Evolutionary conservation across 768 basidiomycete species (phyloP), one percentile per base, ranked within the genome.

Genomic region (Mycena kentingensis): DNA sequence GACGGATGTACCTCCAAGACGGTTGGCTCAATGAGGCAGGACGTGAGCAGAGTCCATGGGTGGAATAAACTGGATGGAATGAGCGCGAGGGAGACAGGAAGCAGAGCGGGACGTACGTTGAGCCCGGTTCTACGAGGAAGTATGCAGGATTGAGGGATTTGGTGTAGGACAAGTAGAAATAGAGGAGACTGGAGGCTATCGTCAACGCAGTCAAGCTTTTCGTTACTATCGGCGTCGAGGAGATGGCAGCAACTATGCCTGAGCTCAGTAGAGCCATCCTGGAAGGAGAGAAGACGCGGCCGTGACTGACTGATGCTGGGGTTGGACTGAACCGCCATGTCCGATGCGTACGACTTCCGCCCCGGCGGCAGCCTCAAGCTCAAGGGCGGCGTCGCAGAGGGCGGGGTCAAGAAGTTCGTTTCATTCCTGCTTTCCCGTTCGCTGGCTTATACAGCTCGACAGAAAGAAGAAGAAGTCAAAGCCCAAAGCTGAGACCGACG

Each of bases 11-110:
- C 97, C 83, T 95, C 94, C 51, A 90, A 71, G 49, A 94, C 61
- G 54, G 79, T 85, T 41, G 84, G 82, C 72, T 99, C 97, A 16
- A 97, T 89, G 54, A 94, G 81, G 18, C 84, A 87, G 3, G 91
- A 88, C 4, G 89, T 94, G n/a, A 93, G 71, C 60, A 98, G 79
- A 3, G 93, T 93, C 97, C 97, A 99, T 39, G 96, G 96, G 56
- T 85, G 85, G 68, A 87, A 91, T 26, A 93, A 61, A 62, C 86
- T 87, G 35, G 81, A n/a, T n/a, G n/a, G n/a, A n/a, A n/a, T n/a
- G n/a, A n/a, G n/a, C n/a, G n/a, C n/a, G n/a, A n/a, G n/a, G n/a
- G n/a, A n/a, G n/a, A n/a, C n/a, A n/a, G n/a, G n/a, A n/a, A n/a
- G n/a, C n/a, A n/a, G n/a, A n/a, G n/a, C n/a, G n/a, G n/a, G n/a